phyloP scores from a whole-genome alignment of 2,329 filamentous ascomycete species.

The Cladosporium velox region DNA sequence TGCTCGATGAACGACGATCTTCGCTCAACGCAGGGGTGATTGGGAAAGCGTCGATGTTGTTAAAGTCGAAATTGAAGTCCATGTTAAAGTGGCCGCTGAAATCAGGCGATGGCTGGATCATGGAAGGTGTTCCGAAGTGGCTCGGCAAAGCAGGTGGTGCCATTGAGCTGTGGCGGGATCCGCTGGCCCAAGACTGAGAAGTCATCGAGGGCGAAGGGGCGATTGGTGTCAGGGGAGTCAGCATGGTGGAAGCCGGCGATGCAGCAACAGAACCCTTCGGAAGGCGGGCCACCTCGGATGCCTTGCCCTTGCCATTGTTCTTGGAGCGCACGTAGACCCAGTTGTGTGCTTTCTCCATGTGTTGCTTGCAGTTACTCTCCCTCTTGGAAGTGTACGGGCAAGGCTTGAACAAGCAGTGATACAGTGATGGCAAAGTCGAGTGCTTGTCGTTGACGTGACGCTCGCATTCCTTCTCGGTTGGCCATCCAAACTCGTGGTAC shows the following conservation, averaged over 20 bases:
- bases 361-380: constrained; percentile 95
- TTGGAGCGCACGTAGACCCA: constrained; percentile 92
- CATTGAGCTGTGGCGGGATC: constrained; percentile 36
- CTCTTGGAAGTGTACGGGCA: constrained; percentile 95
- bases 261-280: constrained; percentile 64
- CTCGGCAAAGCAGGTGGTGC: constrained; percentile 35
- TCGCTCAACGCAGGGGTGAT: constrained; percentile 40
- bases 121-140: constrained; percentile 34
- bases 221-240: constrained; percentile 39
- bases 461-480: constrained; percentile 96
- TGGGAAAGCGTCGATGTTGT: constrained; percentile 34
- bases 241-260: constrained; percentile 56
- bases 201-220: constrained; percentile 43
- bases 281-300: constrained; percentile 54
- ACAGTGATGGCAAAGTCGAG: constrained; percentile 75
- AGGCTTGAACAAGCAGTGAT: constrained; percentile 76
- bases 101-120: constrained; percentile 34
- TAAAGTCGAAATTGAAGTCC: constrained; percentile 33
- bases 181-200: constrained; percentile 37
- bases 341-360: constrained; percentile 95
- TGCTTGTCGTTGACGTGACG: constrained; percentile 97
- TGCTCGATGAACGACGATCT: constrained; percentile 35
- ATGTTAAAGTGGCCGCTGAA: constrained; percentile 41
- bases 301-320: constrained; percentile 74
- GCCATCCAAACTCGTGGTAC: constrained; percentile 87